These are phyloP conservation scores for Trametes pubescens DNA, from an alignment of 1,284 basidiomycete genomes.

Conservation along the genomic window DNA sequence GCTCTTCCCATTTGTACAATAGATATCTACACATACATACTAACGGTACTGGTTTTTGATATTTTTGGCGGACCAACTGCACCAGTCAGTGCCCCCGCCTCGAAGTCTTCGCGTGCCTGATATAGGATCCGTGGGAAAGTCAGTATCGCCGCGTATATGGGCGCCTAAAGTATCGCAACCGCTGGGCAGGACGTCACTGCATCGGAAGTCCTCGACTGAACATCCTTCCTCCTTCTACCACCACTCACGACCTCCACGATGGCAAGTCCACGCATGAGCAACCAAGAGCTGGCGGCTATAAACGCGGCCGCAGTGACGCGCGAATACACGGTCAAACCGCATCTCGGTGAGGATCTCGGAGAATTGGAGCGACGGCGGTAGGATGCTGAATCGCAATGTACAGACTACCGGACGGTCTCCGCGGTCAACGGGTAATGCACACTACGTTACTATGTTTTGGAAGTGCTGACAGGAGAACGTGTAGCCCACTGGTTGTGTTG, in stretches of 20 bases:
- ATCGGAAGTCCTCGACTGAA: constrained; percentile 10
- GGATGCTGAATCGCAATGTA: constrained; percentile 27
- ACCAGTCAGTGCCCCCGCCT: neutral
- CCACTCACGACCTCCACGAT: constrained; percentile 34
- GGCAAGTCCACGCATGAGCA: constrained; percentile 69
- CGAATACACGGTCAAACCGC: constrained; percentile 87
- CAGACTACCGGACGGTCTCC: constrained; percentile 96
- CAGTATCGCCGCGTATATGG: constrained; percentile 14
- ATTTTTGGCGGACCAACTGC: no score
- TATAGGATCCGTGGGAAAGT: constrained; percentile 32
- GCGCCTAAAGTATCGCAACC: constrained; percentile 23
- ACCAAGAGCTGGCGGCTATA: constrained; percentile 82
- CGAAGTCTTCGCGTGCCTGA: neutral
- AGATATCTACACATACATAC: neutral
- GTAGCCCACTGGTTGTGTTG: constrained; percentile 91
- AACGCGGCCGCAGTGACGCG: constrained; percentile 89
- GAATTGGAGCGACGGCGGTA: neutral
- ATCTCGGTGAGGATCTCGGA: constrained; percentile 70
- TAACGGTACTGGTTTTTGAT: no score
- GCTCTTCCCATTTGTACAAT: neutral
- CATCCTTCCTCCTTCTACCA: constrained; percentile 11
- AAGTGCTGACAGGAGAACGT: constrained; percentile 7
- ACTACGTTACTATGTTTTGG: constrained; percentile 15
- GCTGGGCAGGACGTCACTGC: constrained; percentile 34
- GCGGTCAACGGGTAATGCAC: constrained; percentile 90